Base-by-base conservation (phyloP, 441 rosid genomes). In the Croton setiger region DNA sequence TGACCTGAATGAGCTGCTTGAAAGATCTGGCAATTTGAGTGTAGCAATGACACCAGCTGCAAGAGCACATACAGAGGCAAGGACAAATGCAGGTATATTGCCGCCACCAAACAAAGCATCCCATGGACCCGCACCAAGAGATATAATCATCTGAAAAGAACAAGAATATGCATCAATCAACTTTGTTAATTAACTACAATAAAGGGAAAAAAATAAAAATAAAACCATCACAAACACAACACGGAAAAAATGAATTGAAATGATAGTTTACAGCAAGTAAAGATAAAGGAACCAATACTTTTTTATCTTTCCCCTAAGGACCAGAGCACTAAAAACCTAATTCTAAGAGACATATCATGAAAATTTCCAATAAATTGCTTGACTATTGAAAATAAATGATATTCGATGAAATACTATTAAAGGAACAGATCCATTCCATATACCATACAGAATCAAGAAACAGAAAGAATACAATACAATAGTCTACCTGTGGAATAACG, bases 51-150 rank as follows among this genome's bases (percentile, higher is more conserved):
- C 69, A 60, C 94, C 94, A 21, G 93, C 96, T 5, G 88, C 92
- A 23, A 92, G 86, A 27, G 98, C 96, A 60, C 80, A 79, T 10
- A 82, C 39, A 51, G 97, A 83, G 48, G 98, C 96, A 75, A 94
- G 63, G 62, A 87, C 83, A 72, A 90, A 94, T n/a, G 99, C 99
- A 14, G 99, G 99, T 75, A 89, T 76, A 75, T 94, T 94, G 57
- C 99, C 99, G 72, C 98, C 99, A 56, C 98, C 99, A 68, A 94
- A 94, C 61, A 90, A 75, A 11, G 91, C 96, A 80, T 94, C 98
- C 98, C 97, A 92, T 44, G 94, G 99, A 74, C 98, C 99, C 37
- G 91, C 96, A 36, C 94, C 97, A 20, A 94, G 78, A 20, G 99
- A 92, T 64, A 90, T 79, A 68, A 90, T 75, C 96, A 92, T 92